A percentile compares a stretch with the other conserved stretches of the same genome.
phyloP scores from a whole-genome alignment of 179 eudicot species.

The Sideroxylon spinosum region DNA sequence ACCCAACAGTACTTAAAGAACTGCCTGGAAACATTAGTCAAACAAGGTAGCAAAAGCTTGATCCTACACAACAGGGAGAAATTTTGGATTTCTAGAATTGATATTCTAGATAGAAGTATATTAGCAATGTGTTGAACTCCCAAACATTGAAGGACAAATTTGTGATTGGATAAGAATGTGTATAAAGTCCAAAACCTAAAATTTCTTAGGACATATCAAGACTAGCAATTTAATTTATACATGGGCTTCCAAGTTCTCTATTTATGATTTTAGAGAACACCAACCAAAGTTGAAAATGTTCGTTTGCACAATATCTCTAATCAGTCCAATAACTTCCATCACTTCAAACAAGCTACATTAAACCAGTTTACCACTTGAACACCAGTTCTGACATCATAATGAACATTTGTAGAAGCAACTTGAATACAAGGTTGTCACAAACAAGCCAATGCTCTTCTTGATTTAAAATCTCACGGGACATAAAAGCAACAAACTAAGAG shows the following conservation, averaged over 20 bases:
- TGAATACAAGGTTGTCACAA: neutral
- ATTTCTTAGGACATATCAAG: neutral
- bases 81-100: too few relatives aligned
- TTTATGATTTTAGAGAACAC: neutral
- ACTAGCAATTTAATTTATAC: neutral
- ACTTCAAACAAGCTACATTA: neutral
- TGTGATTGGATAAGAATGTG: neutral
- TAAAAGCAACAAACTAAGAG: neutral
- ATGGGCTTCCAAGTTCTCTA: neutral
- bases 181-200: neutral
- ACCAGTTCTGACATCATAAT: neutral
- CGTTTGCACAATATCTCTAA: neutral
- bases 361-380: conserved; percentile 8
- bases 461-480: neutral
- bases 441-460: neutral
- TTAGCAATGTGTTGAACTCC: too few relatives aligned
- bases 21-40: too few relatives aligned
- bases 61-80: too few relatives aligned
- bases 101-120: too few relatives aligned
- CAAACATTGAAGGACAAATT: too few relatives aligned
- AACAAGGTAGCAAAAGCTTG: too few relatives aligned
- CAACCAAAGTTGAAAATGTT: neutral
- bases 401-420: neutral
- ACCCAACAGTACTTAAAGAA: too few relatives aligned
- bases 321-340: neutral